A percentile compares a stretch with the other conserved stretches of the same genome.
phyloP scores from a whole-genome alignment of 306 rosid species.

The Gastrolobium bilobum region DNA sequence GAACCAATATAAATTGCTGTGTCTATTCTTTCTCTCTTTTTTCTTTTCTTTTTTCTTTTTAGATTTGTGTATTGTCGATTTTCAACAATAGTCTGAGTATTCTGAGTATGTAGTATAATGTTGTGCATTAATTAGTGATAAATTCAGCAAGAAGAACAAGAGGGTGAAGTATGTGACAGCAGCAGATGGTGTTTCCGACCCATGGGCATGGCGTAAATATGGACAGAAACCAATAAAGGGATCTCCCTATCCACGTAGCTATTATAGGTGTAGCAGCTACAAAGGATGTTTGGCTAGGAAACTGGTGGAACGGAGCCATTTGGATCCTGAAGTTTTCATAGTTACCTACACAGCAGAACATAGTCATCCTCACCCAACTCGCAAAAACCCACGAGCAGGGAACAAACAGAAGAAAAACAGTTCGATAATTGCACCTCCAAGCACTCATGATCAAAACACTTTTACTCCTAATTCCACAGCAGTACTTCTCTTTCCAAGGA shows the following conservation, averaged over 20 bases:
- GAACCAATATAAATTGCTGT: too few species aligned
- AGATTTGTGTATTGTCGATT: too few species aligned
- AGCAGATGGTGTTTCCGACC: slow-evolving; percentile 60
- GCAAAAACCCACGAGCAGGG: slow-evolving; percentile 65
- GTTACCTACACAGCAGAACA: slow-evolving; percentile 77
- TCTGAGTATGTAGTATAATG: too few species aligned
- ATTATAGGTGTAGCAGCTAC: slow-evolving; percentile 77
- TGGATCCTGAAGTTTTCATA: slow-evolving; percentile 64
- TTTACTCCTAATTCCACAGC: too few species aligned
- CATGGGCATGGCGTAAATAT: slow-evolving; percentile 90
- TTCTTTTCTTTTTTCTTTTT: too few species aligned
- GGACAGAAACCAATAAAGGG: slow-evolving; percentile 92
- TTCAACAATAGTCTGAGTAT: too few species aligned
- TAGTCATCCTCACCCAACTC: slow-evolving; percentile 67
- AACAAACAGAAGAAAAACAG: slow-evolving; percentile 55
- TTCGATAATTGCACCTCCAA: slow-evolving; percentile 4
- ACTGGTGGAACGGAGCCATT: slow-evolving; percentile 70
- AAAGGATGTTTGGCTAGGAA: slow-evolving; percentile 81
- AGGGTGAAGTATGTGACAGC: slow-evolving; percentile 65
- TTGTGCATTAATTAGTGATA: neutral
- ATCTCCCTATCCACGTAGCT: slow-evolving; percentile 86
- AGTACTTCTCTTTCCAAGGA: too few species aligned
- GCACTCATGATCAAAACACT: neutral
- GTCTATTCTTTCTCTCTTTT: too few species aligned
- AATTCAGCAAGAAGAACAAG: slow-evolving; percentile 60